phyloP scores from a whole-genome alignment of 805 yeast genomes.

The Debaryomyces castellii region DNA sequence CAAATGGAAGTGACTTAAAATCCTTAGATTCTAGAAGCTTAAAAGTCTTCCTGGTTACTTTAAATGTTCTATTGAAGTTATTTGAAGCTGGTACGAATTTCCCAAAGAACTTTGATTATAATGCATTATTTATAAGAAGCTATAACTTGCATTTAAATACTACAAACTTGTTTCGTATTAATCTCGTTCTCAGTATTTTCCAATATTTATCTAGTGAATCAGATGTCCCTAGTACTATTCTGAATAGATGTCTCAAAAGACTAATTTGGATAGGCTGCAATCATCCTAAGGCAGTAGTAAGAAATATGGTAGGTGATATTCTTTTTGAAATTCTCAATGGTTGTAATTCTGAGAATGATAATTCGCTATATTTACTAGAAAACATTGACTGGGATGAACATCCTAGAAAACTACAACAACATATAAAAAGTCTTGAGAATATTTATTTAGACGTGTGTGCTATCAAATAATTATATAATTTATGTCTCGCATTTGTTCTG shows the following conservation, averaged over 20 bases:
- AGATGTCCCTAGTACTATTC: constrained; percentile 6
- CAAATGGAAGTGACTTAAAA: constrained; percentile 9
- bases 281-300: constrained; percentile 30
- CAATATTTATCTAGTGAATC: constrained; percentile 29
- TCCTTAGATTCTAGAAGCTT: constrained; percentile 13
- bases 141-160: constrained; percentile 60
- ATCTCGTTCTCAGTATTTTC: constrained; percentile 43
- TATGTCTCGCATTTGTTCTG: no score
- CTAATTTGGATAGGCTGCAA: constrained; percentile 27
- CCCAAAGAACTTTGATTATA: constrained; percentile 27
- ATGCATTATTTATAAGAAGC: constrained; percentile 44
- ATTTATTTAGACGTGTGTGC: constrained; percentile 4
- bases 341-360: constrained; percentile 1
- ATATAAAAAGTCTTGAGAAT: constrained; percentile 4
- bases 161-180: constrained; percentile 34
- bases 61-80: constrained; percentile 34
- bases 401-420: constrained; percentile 6
- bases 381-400: constrained; percentile 14
- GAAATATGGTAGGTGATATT: constrained; percentile 41
- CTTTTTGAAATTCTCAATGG: constrained; percentile 38
- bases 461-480: background rate
- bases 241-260: constrained; percentile 11
- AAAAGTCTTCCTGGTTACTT: constrained; percentile 21
- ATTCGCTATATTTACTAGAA: constrained; percentile 6
- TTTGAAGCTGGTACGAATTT: constrained; percentile 37